Evolutionary conservation across 163 green algal genomes (phyloP), one percentile per base, ranked within the genome.

Genomic region (Coccomyxa subellipsoidea): DNA sequence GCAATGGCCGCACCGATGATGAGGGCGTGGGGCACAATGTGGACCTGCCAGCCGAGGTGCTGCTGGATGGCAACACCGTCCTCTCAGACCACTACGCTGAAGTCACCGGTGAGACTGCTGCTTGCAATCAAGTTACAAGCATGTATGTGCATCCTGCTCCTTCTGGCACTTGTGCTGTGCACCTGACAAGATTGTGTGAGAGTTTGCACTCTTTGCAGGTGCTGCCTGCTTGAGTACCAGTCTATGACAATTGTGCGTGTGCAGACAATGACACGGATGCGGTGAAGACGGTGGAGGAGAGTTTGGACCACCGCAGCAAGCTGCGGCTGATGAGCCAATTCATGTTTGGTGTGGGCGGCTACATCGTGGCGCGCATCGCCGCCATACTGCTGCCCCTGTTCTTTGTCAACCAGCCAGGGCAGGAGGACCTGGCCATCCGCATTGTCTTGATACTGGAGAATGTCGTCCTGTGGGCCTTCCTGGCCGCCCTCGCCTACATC

Each of bases 371-470:
- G 72, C 87, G 80, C 37, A 82, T 88, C 29, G 35, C 83, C 6
- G 89, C 89, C 38, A 79, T 93, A 37, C 85, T 93, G 54, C 39
- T 93, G 82, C 89, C 89, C 7, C 76, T 91, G 6, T 90, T 93
- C 70, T 73, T 77, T 7, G 32, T 76, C 7, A 69, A 25, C 38
- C 53, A 81, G 75, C 69, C 73, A 9, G 54, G 36, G 39, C 84
- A 89, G 54, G 81, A 78, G 27, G 84, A 84, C 29, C 83, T 88
- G 35, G 78, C 87, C 29, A 77, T 85, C 53, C 80, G 86, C 36
- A 59, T 84, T 35, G 79, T 82, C 66, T 54, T 82, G 73, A 82
- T 82, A 18, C 76, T 84, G 80, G 83, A 90, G 70, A 87, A 92
- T 66, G 36, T 69, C 18, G 81, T 93, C 27, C 83, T 88, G 1